A percentile compares a stretch with the other conserved stretches of the same genome.
Evolutionary conservation across 2,329 filamentous ascomycete genomes (phyloP).

Genomic region (Colletotrichum musae): DNA sequence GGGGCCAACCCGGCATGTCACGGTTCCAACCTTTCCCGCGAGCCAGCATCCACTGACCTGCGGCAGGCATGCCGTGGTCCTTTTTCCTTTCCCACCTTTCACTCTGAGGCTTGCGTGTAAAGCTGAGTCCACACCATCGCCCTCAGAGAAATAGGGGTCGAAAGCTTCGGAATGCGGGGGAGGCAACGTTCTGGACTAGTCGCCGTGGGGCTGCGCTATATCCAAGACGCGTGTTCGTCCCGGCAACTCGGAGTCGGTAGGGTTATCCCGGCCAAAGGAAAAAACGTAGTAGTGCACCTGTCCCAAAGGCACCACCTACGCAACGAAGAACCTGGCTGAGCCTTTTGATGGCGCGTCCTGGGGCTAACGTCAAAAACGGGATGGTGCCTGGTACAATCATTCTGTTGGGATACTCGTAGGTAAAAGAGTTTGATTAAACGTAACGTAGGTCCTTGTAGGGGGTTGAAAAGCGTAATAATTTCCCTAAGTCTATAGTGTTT

Average conservation of each 20-base stretch:
- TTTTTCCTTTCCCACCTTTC: neutral
- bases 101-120: no score
- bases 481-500: no score
- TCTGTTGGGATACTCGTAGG: no score
- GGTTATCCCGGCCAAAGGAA: neutral
- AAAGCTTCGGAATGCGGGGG: constrained; percentile 28
- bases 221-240: constrained; percentile 34
- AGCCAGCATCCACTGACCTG: neutral
- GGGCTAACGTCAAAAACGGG: constrained; percentile 18
- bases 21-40: neutral
- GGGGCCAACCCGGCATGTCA: neutral
- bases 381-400: constrained; percentile 5
- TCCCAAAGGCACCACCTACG: neutral
- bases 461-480: no score
- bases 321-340: constrained; percentile 1
- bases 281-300: neutral
- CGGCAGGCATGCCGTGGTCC: neutral
- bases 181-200: constrained; percentile 6
- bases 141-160: constrained; percentile 9
- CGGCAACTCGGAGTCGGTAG: constrained; percentile 15
- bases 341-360: constrained; percentile 9
- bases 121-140: neutral
- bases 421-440: no score
- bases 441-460: no score
- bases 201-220: constrained; percentile 25